Evolutionary conservation across 2,329 filamentous ascomycete genomes (phyloP).

Genomic region (Colletotrichum euphorbiae): DNA sequence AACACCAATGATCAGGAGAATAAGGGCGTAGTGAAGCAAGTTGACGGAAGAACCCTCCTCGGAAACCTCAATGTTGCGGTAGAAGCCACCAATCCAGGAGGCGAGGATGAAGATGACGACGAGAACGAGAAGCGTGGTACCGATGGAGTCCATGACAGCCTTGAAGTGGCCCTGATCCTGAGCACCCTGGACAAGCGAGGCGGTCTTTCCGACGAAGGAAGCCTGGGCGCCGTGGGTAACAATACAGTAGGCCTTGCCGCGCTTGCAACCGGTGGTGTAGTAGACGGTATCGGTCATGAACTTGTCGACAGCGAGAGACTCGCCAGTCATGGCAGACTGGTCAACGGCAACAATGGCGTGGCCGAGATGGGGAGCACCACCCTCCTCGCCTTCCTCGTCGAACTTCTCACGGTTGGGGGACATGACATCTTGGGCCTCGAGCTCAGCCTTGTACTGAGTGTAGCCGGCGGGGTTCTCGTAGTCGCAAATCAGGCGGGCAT

Average conservation of each 20-base stretch:
- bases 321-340: constrained; percentile 84
- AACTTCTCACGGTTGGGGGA: constrained; percentile 55
- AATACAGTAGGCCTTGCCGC: constrained; percentile 79
- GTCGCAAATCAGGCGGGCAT: constrained; percentile 78
- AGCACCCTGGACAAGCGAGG: constrained; percentile 78
- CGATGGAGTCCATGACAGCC: constrained; percentile 86
- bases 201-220: constrained; percentile 83
- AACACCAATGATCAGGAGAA: constrained; percentile 81
- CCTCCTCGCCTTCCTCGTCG: constrained; percentile 65
- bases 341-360: constrained; percentile 77
- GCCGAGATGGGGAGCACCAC: constrained; percentile 68
- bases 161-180: constrained; percentile 84
- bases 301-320: constrained; percentile 82
- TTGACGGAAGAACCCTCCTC: constrained; percentile 66
- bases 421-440: constrained; percentile 67
- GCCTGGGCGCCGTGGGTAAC: constrained; percentile 74
- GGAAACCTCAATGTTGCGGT: constrained; percentile 73
- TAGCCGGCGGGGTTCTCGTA: constrained; percentile 72
- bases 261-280: constrained; percentile 86
- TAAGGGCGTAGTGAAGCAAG: constrained; percentile 75
- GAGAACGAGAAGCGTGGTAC: constrained; percentile 77
- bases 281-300: constrained; percentile 82
- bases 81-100: constrained; percentile 84
- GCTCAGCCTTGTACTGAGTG: constrained; percentile 61
- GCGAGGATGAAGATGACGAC: constrained; percentile 83